Base-by-base conservation (phyloP, 768 basidiomycete species). In the Mycena crocata region DNA sequence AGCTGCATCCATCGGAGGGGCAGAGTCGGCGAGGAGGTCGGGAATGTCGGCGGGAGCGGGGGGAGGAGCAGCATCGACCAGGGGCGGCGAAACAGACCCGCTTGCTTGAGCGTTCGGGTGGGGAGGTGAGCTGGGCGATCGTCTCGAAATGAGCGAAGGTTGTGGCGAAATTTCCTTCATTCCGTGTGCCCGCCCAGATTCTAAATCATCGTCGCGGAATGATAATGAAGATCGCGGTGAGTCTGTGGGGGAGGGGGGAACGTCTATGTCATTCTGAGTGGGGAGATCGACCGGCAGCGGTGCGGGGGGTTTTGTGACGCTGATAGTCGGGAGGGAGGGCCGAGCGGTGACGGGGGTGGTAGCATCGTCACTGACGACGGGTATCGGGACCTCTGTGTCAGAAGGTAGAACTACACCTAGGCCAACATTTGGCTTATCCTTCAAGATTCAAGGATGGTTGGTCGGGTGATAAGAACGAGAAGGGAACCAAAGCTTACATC, bases 261-360 rank as follows among this genome's bases (percentile, higher is more conserved):
- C 66, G 24, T 81, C 78, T 39, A 92, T 89, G 71, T 91, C 90
- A 39, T 81, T 83, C 28, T 83, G 81, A 21, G 87, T 91, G 1
- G 93, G 93, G 23, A 94, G 80, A 57, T 85, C 84, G 15, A 94
- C 87, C 49, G 93, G 93, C 57, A 82, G 77, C 17, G 93, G 93
- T 0, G 86, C 88, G 2, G 93, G 92, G 12, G 90, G 84, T 79
- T 89, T 93, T 34, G 90, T 89, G 62, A 92, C 78, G 24, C 89
- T 86, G 58, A 90, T 88, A 17, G 80, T 83, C 28, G 90, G 90
- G 57, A 89, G 59, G 62, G 77, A 50, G 24, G 67, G 57, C 24
- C 76, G 73, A 46, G 71, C 65, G 17, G 76, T 68, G 14, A 79
- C 77, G 46, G 81, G 72, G 13, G 81, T 76, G 13, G 79, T 79